Evolutionary conservation across 78 protist genomes (phyloP), one percentile per base, ranked within the genome.

Genomic region (Dictyostelium purpureum): DNA sequence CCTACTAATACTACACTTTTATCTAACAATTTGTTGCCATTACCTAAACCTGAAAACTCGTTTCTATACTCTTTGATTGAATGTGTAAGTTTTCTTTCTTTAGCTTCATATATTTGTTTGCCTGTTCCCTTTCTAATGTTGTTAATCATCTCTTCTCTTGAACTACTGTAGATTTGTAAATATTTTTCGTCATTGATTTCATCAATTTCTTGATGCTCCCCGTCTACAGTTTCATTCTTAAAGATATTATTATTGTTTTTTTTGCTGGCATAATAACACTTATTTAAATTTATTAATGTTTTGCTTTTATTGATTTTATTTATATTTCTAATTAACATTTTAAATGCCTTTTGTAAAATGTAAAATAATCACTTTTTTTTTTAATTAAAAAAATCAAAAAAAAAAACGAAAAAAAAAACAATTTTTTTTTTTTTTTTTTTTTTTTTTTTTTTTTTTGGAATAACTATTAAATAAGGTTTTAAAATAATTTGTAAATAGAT

Each of bases 111-210:
- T 14, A 85, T 61, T 6, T 37, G 19, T 61, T 61, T 85, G 35
- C 76, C 76, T 12, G 92, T 73, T 28, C n/a, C 54, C 10, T 73
- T 31, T 31, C 61, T 52, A 85, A 59, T 59, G 4, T 43, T 52
- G 16, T 42, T 73, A 49, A 85, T 61, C 92, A 85, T 85, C 14
- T 85, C 82, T 40, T 59, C 82, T 47, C 92, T 75, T 33, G 80
- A 42, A 33, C 73, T 71, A 4, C 14, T 6, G 37, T 61, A 85
- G 7, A 40, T 51, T 35, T 73, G 47, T 6, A 51, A 49, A 47
- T 73, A 73, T 14, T 26, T 40, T 59, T 70, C 82, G 6, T 19
- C 21, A 7, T 24, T 6, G 10, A 24, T 16, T 5, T 74, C 66
- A 11, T 51, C 61, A 2, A 42, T 57, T 19, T 70, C 78, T n/a